Percentiles rank a stretch among this genome's conserved stretches.
phyloP scores from a whole-genome alignment of 2,329 filamentous ascomycete genomes.

The Trichoderma guizhouense region DNA sequence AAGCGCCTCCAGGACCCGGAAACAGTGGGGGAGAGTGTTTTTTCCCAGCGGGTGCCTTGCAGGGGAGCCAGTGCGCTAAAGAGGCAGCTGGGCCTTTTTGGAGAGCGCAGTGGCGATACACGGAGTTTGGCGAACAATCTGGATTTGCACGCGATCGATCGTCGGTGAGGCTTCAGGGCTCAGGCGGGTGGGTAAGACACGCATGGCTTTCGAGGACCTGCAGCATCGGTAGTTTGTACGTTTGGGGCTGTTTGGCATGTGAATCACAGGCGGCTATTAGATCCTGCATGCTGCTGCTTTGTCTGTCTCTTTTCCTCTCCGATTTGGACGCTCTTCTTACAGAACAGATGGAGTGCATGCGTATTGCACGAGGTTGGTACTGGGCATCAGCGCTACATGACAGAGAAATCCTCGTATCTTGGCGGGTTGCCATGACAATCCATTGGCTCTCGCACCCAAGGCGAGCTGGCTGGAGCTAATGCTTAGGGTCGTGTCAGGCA shows the following conservation, averaged over 20 bases:
- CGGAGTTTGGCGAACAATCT: background rate
- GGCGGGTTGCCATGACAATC: conserved; percentile 19
- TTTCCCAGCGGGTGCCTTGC: conserved; percentile 15
- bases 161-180: background rate
- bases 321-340: background rate
- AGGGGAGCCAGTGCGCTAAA: conserved; percentile 11
- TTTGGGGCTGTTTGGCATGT: background rate
- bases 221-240: background rate
- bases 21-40: background rate
- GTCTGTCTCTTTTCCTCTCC: background rate
- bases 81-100: background rate
- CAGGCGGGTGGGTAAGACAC: conserved; percentile 7
- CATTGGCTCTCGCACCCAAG: background rate
- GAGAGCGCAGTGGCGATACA: background rate
- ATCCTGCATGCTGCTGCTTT: background rate
- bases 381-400: background rate
- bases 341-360: background rate
- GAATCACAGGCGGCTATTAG: background rate
- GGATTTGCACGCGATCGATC: conserved; percentile 1
- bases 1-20: background rate
- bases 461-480: conserved; percentile 10
- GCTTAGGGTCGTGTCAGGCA: conserved; percentile 17
- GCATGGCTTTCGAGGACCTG: conserved; percentile 3
- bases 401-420: background rate
- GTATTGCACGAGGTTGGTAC: background rate